Evolutionary conservation across 2,329 filamentous ascomycete genomes (phyloP).

Genomic region (Plectosphaerella cucumerina): DNA sequence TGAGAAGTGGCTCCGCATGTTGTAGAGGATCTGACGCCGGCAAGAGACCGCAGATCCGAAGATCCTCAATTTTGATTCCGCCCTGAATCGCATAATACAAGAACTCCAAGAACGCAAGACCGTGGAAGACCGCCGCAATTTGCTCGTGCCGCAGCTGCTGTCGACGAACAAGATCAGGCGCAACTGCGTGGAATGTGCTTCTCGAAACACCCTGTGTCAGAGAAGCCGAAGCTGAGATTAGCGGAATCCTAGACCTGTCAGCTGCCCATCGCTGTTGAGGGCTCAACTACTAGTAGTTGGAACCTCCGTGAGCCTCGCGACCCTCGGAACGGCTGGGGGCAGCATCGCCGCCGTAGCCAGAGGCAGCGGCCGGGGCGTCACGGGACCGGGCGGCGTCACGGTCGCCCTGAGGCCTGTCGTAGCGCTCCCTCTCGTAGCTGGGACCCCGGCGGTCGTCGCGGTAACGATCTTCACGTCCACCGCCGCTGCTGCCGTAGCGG

Average conservation of each 20-base stretch:
- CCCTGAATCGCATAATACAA: slow-evolving; percentile 7
- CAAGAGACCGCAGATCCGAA: slow-evolving; percentile 9
- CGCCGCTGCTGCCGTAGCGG: slow-evolving; percentile 24
- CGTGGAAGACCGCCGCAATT: slow-evolving; percentile 13
- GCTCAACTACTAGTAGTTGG: slow-evolving; percentile 14
- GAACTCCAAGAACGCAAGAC: slow-evolving; percentile 13
- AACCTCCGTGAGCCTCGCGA: slow-evolving; percentile 41
- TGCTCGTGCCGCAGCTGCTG: too few species aligned
- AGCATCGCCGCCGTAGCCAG: slow-evolving; percentile 25
- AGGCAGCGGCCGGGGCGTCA: slow-evolving; percentile 29
- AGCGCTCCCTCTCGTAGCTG: slow-evolving; percentile 45
- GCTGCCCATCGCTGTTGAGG: background rate
- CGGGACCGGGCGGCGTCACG: slow-evolving; percentile 35
- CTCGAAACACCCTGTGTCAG: background rate
- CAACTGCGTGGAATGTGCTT: too few species aligned
- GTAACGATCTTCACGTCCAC: slow-evolving; percentile 32
- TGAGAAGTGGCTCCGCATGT: background rate
- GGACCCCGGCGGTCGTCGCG: slow-evolving; percentile 27
- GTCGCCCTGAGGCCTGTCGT: slow-evolving; percentile 38
- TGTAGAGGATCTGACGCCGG: background rate
- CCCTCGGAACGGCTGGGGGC: slow-evolving; percentile 34
- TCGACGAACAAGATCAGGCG: too few species aligned
- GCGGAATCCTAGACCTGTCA: slow-evolving; percentile 14
- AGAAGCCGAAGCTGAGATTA: slow-evolving; percentile 15
- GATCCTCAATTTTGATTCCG: slow-evolving; percentile 10